Percentiles rank a stretch among this genome's conserved stretches.
These are phyloP conservation scores for Polysphondylium violaceum DNA, from an alignment of 78 protist genomes.

Conservation along the genomic window DNA sequence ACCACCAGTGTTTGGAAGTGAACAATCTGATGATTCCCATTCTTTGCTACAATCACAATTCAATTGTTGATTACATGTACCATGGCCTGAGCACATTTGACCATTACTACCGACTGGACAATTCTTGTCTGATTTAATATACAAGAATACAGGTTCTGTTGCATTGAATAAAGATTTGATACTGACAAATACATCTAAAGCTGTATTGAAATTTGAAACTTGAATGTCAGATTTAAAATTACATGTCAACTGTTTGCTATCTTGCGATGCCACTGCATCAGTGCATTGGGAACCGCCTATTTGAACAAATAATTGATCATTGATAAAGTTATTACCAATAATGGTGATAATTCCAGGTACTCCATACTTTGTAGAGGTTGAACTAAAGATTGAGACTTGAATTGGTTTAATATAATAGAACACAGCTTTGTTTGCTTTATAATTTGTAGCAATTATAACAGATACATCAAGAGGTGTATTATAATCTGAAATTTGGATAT, in stretches of 20 bases:
- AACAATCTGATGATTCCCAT: conserved; percentile 1
- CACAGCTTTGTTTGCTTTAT: not conserved
- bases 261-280: not conserved
- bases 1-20: not conserved
- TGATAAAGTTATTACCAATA: not conserved
- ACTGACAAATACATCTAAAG: not conserved
- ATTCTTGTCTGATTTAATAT: not conserved
- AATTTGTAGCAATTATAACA: not conserved
- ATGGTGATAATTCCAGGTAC: conserved; percentile 1
- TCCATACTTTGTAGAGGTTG: not conserved
- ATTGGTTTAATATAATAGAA: not conserved
- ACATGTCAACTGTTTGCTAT: not conserved
- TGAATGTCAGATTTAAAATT: not conserved
- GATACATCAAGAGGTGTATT: not conserved
- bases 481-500: not conserved
- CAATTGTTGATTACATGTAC: not conserved
- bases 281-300: not conserved
- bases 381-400: not conserved
- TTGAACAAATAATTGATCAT: not conserved
- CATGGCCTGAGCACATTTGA: conserved; percentile 9
- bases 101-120: not conserved
- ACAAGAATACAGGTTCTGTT: not conserved
- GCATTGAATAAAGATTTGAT: not conserved
- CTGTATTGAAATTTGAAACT: not conserved
- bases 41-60: conserved; percentile 4